These are phyloP conservation scores for Saccharomycopsis amapae DNA, from an alignment of 805 yeast genomes.

Conservation along the genomic window DNA sequence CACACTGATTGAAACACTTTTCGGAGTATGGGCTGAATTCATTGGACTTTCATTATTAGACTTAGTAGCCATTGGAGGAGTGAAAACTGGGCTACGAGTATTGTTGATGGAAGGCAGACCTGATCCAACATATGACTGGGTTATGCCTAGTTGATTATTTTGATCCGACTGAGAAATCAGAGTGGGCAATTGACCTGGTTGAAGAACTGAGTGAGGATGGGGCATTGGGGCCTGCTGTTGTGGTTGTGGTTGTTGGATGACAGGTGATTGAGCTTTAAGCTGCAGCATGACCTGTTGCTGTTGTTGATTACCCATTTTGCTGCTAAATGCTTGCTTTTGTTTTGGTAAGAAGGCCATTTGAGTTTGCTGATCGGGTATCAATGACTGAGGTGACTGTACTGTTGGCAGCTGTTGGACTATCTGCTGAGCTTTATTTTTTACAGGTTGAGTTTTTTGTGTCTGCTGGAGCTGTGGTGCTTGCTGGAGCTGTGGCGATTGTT, in stretches of 20 bases:
- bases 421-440: no score
- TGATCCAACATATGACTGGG: no score
- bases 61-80: background rate
- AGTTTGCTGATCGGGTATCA: no score
- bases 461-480: background rate
- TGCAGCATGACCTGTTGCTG: slow-evolving; percentile 1
- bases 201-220: background rate
- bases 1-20: slow-evolving; percentile 2
- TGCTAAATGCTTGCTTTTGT: no score
- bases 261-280: background rate
- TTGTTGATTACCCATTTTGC: background rate
- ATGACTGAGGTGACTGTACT: no score
- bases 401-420: no score
- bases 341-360: no score
- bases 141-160: no score
- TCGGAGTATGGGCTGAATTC: background rate
- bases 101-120: no score
- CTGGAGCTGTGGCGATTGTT: background rate
- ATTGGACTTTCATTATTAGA: background rate
- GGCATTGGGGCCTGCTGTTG: slow-evolving; percentile 2
- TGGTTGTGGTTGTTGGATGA: background rate
- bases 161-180: background rate
- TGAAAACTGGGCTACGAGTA: slow-evolving; percentile 1
- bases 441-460: background rate
- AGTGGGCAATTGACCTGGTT: background rate